A percentile compares a stretch with the other conserved stretches of the same genome.
These are phyloP conservation scores for Colletotrichum horii DNA, from an alignment of 2,329 filamentous ascomycete genomes.

Conservation along the genomic window DNA sequence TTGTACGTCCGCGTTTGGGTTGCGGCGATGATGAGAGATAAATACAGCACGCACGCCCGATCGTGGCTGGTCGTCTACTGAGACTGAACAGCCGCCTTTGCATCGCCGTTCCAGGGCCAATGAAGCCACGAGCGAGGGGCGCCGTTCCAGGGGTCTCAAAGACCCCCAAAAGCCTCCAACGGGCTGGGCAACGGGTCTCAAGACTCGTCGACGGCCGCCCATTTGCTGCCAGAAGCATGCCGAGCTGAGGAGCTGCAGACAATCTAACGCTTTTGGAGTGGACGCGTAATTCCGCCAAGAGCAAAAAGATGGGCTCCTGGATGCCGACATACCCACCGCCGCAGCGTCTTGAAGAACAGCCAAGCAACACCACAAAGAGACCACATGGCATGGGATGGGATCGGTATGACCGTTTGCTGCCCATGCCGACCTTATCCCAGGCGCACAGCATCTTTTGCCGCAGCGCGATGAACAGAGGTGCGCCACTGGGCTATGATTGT, in stretches of 20 bases:
- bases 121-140: not conserved
- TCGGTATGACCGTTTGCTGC: not conserved
- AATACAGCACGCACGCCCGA: not conserved
- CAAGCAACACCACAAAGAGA: not conserved
- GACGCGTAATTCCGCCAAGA: constrained; percentile 23
- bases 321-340: constrained; percentile 16
- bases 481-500: not conserved
- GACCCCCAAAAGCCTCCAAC: not conserved
- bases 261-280: constrained; percentile 24
- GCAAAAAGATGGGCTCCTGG: constrained; percentile 1
- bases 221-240: constrained; percentile 10
- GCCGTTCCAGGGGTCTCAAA: not conserved
- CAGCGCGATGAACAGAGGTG: not conserved
- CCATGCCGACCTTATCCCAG: not conserved
- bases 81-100: not conserved
- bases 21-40: not conserved
- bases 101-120: constrained; percentile 1
- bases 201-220: not conserved
- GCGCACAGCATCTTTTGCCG: not conserved
- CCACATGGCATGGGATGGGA: not conserved
- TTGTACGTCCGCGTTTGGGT: not conserved
- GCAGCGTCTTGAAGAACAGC: not conserved
- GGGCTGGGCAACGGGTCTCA: constrained; percentile 18
- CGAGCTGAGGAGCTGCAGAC: constrained; percentile 19
- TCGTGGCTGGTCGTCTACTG: not conserved